Conservation (phyloP, 2,329 filamentous ascomycete species). For the Cytospora mali region DNA sequence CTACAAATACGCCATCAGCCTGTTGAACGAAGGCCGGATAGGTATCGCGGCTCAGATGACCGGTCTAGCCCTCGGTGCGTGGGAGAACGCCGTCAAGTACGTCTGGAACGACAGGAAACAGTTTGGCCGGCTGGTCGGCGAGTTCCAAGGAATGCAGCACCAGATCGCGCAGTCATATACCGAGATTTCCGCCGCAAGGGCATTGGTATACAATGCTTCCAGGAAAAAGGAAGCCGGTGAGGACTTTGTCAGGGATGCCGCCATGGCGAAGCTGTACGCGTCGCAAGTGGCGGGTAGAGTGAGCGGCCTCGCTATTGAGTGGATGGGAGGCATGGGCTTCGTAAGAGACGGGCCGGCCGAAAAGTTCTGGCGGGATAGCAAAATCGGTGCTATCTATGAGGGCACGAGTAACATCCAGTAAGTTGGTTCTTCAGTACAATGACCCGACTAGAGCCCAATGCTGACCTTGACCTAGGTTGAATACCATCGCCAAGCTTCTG, state of each 20-base stretch:
- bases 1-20: slow-evolving; percentile 95
- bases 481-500: slow-evolving; percentile 65
- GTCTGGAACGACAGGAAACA: slow-evolving; percentile 98
- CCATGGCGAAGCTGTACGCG: slow-evolving; percentile 96
- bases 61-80: slow-evolving; percentile 89
- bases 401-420: slow-evolving; percentile 79
- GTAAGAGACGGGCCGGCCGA: slow-evolving; percentile 94
- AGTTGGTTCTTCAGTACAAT: slow-evolving; percentile 35
- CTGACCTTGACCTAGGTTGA: slow-evolving; percentile 49
- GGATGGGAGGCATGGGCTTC: slow-evolving; percentile 99
- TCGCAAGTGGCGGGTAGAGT: slow-evolving; percentile 91
- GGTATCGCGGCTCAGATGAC: slow-evolving; percentile 99
- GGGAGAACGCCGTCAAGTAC: slow-evolving; percentile 92
- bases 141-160: slow-evolving; percentile 99
- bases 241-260: slow-evolving; percentile 92
- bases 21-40: slow-evolving; percentile 95
- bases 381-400: slow-evolving; percentile 98
- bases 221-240: slow-evolving; percentile 98
- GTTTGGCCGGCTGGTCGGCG: slow-evolving; percentile 89
- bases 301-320: slow-evolving; percentile 85
- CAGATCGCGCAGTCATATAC: slow-evolving; percentile 95
- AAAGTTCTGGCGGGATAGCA: slow-evolving; percentile 97
- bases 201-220: slow-evolving; percentile 92
- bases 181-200: slow-evolving; percentile 88
- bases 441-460: background rate